Evolutionary conservation across 495 filamentous ascomycete genomes (phyloP), one percentile per base, ranked within the genome.

Genomic region (Penicillium macrosclerotiorum): DNA sequence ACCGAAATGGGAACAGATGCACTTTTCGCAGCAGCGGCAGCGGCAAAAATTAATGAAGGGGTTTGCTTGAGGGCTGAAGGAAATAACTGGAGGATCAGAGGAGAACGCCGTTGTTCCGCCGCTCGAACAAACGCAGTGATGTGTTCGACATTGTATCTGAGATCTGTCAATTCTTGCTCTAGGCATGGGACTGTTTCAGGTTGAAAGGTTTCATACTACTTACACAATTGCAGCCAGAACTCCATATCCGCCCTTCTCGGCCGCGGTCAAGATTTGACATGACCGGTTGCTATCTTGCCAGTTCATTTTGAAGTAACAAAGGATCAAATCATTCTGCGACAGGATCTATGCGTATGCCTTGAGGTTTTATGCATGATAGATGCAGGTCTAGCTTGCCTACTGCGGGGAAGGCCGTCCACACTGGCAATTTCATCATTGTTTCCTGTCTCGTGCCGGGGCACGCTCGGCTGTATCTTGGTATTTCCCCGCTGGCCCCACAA

Each of bases 21-120:
- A 27, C 58, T 67, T 52, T 73, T 73, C 12, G 72, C 73, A 5
- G 79, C 78, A 16, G 75, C 68, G n/a, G 78, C 76, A 12, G 77
- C 78, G 3, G 76, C 72, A 51, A 78, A 70, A 29, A 81, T 73
- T 52, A 71, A 73, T 18, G 74, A 68, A 41, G 65, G 65, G 8
- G 77, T 79, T 62, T 84, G 83, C 66, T 73, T 60, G 69, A 83
- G 61, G 1, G 85, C 79, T 76, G 84, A 90, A 37, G 86, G 86
- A 63, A 90, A 89, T 57, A 90, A 77, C 31, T 86, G 79, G 42
- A 90, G 75, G 72, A 86, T 85, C 47, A 82, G 73, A 0, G 86
- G 86, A 0, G 83, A 85, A 20, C 65, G 62, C 24, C 81, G 79
- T 8, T 74, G 71, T 60, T 88, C 84, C 36, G 85, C 86, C 3